Percentiles rank a stretch among this genome's conserved stretches.
Evolutionary conservation across 129 eudicot genomes (phyloP).

Genomic region (Kitagawia praeruptora): DNA sequence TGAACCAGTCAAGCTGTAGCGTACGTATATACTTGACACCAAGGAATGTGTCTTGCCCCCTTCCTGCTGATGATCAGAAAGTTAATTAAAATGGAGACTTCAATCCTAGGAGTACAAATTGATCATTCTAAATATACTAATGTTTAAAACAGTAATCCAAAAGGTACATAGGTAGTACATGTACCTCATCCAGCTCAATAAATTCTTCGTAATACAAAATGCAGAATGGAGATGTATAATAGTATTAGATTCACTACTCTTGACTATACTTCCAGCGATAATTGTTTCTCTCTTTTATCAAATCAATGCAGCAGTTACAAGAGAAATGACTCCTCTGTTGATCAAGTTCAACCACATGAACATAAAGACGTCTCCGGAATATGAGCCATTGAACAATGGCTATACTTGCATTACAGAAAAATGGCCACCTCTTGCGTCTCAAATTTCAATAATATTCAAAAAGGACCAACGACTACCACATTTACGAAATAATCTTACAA

Average conservation of each 20-base stretch:
- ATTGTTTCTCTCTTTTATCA: not conserved
- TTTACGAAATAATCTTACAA: not conserved
- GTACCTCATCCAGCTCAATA: not conserved
- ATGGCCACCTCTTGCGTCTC: not conserved
- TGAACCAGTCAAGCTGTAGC: not conserved
- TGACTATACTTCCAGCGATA: not conserved
- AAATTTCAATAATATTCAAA: not conserved
- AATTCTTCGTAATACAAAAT: not conserved
- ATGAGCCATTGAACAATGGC: not conserved
- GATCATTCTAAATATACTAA: not conserved
- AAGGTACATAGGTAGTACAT: not conserved
- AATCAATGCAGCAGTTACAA: not conserved
- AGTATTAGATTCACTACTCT: not conserved
- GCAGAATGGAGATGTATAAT: not conserved
- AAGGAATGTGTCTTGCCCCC: not conserved
- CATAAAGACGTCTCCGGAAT: not conserved
- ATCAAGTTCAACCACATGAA: not conserved
- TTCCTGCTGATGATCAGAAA: constrained; percentile 1
- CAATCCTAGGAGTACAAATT: not conserved
- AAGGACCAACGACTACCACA: not conserved
- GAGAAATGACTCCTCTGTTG: constrained; percentile 1
- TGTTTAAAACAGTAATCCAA: not conserved
- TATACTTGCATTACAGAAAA: not conserved
- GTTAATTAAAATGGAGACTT: not conserved
- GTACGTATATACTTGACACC: not conserved